phyloP scores from a whole-genome alignment of 495 filamentous ascomycete genomes.

The Podospora pseudopauciseta region DNA sequence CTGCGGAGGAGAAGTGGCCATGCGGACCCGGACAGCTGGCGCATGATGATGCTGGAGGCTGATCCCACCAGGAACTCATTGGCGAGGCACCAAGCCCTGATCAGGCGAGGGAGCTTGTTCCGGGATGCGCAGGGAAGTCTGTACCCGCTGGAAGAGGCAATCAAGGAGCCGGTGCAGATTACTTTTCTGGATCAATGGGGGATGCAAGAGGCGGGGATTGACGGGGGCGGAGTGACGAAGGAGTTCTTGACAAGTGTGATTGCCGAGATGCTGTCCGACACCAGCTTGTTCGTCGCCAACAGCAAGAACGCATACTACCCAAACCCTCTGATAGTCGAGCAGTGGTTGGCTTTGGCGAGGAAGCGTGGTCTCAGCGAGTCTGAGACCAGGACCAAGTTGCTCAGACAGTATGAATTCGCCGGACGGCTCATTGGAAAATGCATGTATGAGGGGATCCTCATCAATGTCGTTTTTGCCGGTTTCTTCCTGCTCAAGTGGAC shows the following conservation, averaged over 20 bases:
- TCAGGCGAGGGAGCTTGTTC: conserved; percentile 76
- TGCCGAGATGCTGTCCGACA: conserved; percentile 70
- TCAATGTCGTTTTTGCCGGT: conserved; percentile 88
- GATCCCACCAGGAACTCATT: conserved; percentile 26
- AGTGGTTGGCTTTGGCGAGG: conserved; percentile 57
- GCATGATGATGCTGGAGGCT: conserved; percentile 55
- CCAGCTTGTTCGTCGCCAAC: conserved; percentile 69
- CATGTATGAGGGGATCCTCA: conserved; percentile 93
- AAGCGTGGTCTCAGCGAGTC: conserved; percentile 51
- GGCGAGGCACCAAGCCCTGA: conserved; percentile 72
- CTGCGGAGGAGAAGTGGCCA: conserved; percentile 67
- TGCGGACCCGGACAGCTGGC: conserved; percentile 77
- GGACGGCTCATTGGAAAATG: conserved; percentile 94
- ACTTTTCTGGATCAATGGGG: conserved; percentile 92
- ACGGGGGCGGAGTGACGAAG: conserved; percentile 96
- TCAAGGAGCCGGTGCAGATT: conserved; percentile 98
- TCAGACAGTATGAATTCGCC: conserved; percentile 83
- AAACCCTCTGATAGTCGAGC: conserved; percentile 76
- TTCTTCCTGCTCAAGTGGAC: conserved; percentile 98
- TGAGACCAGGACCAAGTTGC: conserved; percentile 54
- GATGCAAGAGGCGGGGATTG: conserved; percentile 85
- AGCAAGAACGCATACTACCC: conserved; percentile 88
- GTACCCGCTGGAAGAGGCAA: conserved; percentile 70
- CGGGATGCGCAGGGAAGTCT: conserved; percentile 83
- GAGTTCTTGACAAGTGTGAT: conserved; percentile 93